Evolutionary conservation across 2,329 filamentous ascomycete species (phyloP).

Genomic region (Neonectria ditissima): DNA sequence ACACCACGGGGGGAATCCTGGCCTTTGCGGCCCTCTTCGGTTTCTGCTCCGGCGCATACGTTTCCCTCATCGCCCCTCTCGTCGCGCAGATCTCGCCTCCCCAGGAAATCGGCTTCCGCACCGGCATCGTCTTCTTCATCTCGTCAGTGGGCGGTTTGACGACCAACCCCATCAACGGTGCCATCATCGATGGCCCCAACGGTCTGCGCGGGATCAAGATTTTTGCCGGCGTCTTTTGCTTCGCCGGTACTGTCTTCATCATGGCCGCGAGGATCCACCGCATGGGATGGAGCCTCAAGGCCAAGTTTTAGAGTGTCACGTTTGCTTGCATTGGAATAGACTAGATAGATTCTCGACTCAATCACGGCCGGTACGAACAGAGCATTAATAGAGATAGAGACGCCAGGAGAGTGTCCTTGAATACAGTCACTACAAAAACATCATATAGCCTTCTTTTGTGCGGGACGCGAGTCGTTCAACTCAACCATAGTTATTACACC

Average conservation of each 20-base stretch:
- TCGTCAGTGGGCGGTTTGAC: constrained; percentile 67
- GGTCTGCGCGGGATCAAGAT: constrained; percentile 53
- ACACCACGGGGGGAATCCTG: constrained; percentile 45
- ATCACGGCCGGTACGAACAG: background rate
- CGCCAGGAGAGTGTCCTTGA: background rate
- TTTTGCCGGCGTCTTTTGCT: constrained; percentile 46
- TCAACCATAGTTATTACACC: background rate
- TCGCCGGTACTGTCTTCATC: constrained; percentile 36
- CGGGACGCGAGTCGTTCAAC: background rate
- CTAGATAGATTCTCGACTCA: constrained; percentile 5
- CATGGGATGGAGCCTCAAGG: constrained; percentile 16
- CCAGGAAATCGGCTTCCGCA: constrained; percentile 48
- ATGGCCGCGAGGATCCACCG: constrained; percentile 22
- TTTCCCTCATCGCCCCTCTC: constrained; percentile 55
- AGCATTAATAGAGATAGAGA: background rate
- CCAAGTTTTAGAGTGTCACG: constrained; percentile 10
- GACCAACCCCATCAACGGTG: constrained; percentile 68
- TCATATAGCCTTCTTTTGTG: background rate
- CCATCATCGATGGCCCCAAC: constrained; percentile 48
- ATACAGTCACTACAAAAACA: background rate
- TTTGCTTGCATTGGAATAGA: background rate
- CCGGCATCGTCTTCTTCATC: constrained; percentile 60
- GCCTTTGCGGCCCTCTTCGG: constrained; percentile 57
- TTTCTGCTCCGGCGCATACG: constrained; percentile 56
- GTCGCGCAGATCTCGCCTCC: constrained; percentile 54